Conservation (phyloP, 352 stramenopile genomes). For the Elongisporangium anandrum region DNA sequence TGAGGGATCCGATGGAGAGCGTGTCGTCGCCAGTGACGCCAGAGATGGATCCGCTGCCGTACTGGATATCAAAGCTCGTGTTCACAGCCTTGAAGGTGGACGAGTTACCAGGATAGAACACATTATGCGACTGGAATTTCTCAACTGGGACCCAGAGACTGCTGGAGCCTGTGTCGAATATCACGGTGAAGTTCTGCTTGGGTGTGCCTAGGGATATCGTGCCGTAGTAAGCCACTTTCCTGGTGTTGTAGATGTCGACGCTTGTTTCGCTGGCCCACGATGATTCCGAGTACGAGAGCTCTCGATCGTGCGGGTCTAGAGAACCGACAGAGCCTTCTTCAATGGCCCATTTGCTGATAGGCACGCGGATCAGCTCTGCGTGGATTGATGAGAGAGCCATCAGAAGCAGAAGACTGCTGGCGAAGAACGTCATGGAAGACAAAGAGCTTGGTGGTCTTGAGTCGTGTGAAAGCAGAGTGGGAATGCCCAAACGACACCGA, state of each 20-base stretch:
- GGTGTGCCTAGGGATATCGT: conserved; percentile 89
- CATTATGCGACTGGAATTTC: conserved; percentile 60
- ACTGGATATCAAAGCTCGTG: conserved; percentile 91
- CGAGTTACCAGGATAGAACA: conserved; percentile 89
- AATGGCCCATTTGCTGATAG: neutral
- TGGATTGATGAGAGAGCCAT: neutral
- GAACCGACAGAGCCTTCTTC: neutral
- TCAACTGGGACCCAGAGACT: conserved; percentile 96
- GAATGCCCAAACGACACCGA: too few species aligned
- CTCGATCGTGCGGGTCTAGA: neutral
- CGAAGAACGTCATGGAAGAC: neutral
- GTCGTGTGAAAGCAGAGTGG: too few species aligned
- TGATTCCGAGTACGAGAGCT: neutral
- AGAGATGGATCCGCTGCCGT: conserved; percentile 79
- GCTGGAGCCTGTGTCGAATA: conserved; percentile 96
- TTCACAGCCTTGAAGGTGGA: conserved; percentile 88
- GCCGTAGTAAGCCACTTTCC: conserved; percentile 93
- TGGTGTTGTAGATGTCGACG: conserved; percentile 37
- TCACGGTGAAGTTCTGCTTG: conserved; percentile 90
- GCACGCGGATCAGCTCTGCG: neutral
- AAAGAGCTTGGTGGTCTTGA: too few species aligned
- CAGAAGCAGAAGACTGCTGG: neutral
- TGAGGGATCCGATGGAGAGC: conserved; percentile 62
- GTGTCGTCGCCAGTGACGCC: conserved; percentile 90
- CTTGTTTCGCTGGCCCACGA: neutral